Evolutionary conservation across 75 land plant genomes (phyloP).

Genomic region (Sequoiadendron giganteum): DNA sequence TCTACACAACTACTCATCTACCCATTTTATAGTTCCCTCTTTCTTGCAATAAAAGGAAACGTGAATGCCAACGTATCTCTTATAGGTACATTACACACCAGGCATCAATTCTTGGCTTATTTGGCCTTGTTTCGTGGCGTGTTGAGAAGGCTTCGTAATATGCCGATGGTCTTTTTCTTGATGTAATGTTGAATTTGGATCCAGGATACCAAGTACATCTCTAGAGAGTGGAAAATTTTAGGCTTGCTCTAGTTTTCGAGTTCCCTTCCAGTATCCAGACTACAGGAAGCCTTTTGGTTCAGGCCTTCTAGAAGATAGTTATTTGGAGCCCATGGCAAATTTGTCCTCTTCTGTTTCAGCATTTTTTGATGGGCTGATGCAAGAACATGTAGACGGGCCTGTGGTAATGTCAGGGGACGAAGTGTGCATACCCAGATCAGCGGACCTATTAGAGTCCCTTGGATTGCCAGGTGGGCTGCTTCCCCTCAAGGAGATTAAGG

Average conservation of each 20-base stretch:
- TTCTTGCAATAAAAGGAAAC: no score
- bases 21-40: no score
- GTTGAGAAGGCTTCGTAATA: neutral
- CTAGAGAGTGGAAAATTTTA: neutral
- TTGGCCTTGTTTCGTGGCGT: no score
- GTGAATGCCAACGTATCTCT: no score
- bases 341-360: neutral
- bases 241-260: neutral
- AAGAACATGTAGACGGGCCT: neutral
- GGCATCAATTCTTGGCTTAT: no score
- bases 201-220: neutral
- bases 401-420: conserved; percentile 22
- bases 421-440: conserved; percentile 13
- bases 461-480: conserved; percentile 33
- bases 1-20: no score
- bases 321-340: neutral
- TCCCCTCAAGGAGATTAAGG: conserved; percentile 28
- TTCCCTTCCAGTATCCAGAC: neutral
- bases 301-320: neutral
- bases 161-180: neutral
- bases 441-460: conserved; percentile 12
- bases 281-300: neutral
- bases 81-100: no score
- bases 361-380: neutral
- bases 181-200: neutral